These are phyloP conservation scores for Chytriomyces confervae DNA, from an alignment of 192 early-diverging fungal species.

Conservation along the genomic window DNA sequence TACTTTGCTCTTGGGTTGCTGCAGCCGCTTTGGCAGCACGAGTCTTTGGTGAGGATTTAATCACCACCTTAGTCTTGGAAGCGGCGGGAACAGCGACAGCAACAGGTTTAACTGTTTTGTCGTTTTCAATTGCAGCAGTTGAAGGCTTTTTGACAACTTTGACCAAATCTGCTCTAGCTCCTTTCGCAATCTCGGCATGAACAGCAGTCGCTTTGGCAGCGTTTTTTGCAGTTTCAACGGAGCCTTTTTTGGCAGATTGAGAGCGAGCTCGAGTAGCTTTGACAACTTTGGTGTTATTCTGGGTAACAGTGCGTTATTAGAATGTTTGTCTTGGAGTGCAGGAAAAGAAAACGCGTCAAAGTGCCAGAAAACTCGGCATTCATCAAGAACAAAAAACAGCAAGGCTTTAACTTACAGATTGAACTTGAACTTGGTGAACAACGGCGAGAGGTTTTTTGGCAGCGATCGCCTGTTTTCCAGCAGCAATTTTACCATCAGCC, in stretches of 20 bases:
- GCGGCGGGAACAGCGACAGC: background rate
- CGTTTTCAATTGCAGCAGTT: background rate
- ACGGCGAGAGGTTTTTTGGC: no score
- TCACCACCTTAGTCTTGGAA: background rate
- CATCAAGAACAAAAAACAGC: no score
- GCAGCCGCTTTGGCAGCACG: slow-evolving; percentile 12
- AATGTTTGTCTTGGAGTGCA: no score
- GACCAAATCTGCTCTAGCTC: background rate
- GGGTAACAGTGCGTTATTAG: no score
- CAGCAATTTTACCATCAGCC: no score
- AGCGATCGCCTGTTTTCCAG: no score
- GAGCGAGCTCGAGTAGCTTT: slow-evolving; percentile 18
- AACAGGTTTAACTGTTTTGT: background rate
- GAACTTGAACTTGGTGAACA: no score
- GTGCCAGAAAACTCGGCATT: no score
- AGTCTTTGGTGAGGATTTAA: slow-evolving; percentile 6
- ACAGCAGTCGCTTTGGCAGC: slow-evolving; percentile 23
- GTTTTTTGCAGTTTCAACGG: slow-evolving; percentile 18
- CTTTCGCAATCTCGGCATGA: slow-evolving; percentile 27
- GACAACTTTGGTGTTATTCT: slow-evolving; percentile 35
- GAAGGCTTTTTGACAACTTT: background rate
- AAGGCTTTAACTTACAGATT: no score
- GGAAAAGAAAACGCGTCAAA: no score
- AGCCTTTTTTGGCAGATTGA: slow-evolving; percentile 28
- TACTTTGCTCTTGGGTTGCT: slow-evolving; percentile 6